Base-by-base conservation (phyloP, 139 green algal genomes). In the Axilococcus clingmanii region DNA sequence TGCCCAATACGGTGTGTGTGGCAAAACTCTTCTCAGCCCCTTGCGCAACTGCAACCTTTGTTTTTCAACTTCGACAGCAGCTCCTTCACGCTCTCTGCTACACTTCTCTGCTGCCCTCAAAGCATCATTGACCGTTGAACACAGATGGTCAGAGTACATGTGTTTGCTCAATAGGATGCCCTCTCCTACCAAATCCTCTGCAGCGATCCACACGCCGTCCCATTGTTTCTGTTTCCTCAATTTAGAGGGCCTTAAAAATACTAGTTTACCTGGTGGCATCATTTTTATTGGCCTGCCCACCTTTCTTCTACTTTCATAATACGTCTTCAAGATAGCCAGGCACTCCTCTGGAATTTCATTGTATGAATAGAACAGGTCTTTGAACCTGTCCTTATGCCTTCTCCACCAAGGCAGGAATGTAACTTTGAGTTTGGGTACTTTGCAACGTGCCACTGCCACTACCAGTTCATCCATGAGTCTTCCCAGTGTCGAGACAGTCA, bases 401-500 rank as follows among this genome's bases (percentile, higher is more conserved):
- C 56, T 48, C 66, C 66, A 78, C 66, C 66, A 78, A 23, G 55
- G 55, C 16, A 50, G 40, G 8, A 76, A 32, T 30, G 72, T 46
- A 15, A 79, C 61, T 44, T 56, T 52, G 7, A 67, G 25, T 20
- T 72, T 72, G 35, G 64, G 64, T 48, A 57, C 52, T 49, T 46
- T 61, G 55, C 59, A 75, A 22, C 72, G 49, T 0, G 62, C 63
- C 16, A 80, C 50, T 1, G 69, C 50, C 2, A 53, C 57, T 14
- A 80, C 37, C 53, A 80, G 71, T 28, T 80, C 72, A 15, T 80
- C 72, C 58, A 80, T 63, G 12, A 80, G 55, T 15, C 57, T 32
- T 8, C 27, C n/a, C 16, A 80, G 49, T 28, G 61, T 75, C 29
- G 55, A 40, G 5, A 73, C 51, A 5, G 48, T 58, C 23, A 42